A percentile compares a stretch with the other conserved stretches of the same genome.
These are phyloP conservation scores for Murraya koenigii DNA, from an alignment of 345 rosid genomes.

Conservation along the genomic window DNA sequence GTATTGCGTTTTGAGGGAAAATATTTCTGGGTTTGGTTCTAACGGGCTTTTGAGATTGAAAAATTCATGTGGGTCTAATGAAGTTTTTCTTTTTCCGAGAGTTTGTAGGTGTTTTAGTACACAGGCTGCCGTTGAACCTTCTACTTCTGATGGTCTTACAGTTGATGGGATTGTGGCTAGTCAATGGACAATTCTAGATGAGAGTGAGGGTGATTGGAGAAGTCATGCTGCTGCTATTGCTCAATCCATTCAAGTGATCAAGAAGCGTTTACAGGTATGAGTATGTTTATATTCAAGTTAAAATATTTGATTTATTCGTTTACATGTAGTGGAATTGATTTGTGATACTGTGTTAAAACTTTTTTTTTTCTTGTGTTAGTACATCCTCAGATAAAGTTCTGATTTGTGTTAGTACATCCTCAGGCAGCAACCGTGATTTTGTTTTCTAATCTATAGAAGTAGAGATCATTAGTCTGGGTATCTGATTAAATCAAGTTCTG, in stretches of 20 bases:
- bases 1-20: conserved; percentile 14
- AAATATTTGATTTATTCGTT: not conserved
- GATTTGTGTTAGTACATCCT: not conserved
- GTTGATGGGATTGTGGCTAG: conserved; percentile 68
- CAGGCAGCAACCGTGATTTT: not conserved
- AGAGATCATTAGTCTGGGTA: not conserved
- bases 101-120: conserved; percentile 35
- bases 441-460: not conserved
- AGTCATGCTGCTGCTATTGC: conserved; percentile 92
- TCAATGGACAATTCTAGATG: conserved; percentile 77
- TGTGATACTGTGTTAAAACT: not conserved
- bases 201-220: conserved; percentile 82
- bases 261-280: conserved; percentile 81
- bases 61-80: conserved; percentile 3
- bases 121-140: conserved; percentile 47
- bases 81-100: conserved; percentile 10
- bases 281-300: not conserved
- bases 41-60: not conserved
- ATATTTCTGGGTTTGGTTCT: conserved; percentile 10
- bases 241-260: conserved; percentile 87
- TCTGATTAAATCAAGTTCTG: not conserved
- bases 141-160: conserved; percentile 80
- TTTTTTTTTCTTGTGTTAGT: not conserved
- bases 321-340: not conserved
- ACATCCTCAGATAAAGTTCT: not conserved